Evolutionary conservation across 768 basidiomycete species (phyloP).

Genomic region (Rhizopogon salebrosus): DNA sequence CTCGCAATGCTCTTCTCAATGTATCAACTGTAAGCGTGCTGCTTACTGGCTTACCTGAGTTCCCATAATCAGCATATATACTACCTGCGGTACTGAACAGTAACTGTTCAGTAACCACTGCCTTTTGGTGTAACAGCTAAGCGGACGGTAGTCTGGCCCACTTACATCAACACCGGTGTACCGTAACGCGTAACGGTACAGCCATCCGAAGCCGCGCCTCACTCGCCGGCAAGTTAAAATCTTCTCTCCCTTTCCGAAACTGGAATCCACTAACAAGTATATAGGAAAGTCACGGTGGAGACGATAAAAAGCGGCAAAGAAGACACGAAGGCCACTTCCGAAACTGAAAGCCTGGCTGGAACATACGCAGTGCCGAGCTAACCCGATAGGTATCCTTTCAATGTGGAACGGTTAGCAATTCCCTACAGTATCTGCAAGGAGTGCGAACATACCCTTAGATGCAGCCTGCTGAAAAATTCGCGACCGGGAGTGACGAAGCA

Average conservation of each 20-base stretch:
- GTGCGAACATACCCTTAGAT: too few species aligned
- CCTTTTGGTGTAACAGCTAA: too few species aligned
- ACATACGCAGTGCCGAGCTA: slow-evolving; percentile 23
- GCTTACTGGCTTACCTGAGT: too few species aligned
- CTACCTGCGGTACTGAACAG: too few species aligned
- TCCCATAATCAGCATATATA: too few species aligned
- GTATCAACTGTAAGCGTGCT: not conserved
- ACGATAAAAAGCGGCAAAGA: slow-evolving; percentile 23
- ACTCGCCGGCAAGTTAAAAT: slow-evolving; percentile 14
- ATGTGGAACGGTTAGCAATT: slow-evolving; percentile 10
- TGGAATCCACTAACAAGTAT: slow-evolving; percentile 14
- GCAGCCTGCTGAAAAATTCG: slow-evolving; percentile 14
- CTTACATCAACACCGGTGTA: too few species aligned
- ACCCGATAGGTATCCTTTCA: slow-evolving; percentile 16
- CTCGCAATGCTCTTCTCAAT: slow-evolving; percentile 15
- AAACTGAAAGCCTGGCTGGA: slow-evolving; percentile 20
- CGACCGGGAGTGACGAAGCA: slow-evolving; percentile 6
- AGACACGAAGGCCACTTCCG: slow-evolving; percentile 19
- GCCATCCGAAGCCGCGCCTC: not conserved
- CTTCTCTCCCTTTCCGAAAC: slow-evolving; percentile 14
- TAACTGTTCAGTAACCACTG: too few species aligned
- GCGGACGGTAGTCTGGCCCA: too few species aligned
- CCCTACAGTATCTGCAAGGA: slow-evolving; percentile 17
- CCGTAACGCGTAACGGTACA: too few species aligned
- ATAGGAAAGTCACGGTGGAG: slow-evolving; percentile 16